phyloP scores from a whole-genome alignment of 1,139 yeast species.

The Geotrichum klebahnii region DNA sequence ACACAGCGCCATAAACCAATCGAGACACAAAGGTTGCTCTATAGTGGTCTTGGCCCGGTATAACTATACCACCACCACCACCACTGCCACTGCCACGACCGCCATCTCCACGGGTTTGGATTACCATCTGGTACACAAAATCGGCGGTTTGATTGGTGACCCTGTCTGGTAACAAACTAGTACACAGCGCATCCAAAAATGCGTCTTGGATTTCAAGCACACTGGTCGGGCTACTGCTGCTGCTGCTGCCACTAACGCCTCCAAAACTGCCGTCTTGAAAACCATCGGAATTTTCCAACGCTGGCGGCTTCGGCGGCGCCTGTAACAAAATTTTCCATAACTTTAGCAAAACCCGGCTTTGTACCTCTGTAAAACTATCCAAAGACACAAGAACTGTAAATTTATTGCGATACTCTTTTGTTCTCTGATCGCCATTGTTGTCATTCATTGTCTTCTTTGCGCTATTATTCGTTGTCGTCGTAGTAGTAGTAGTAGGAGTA shows the following conservation, averaged over 20 bases:
- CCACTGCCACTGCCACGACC: neutral
- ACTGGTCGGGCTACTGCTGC: slow-evolving; percentile 2
- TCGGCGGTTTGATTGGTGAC: slow-evolving; percentile 18
- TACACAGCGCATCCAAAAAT: slow-evolving; percentile 12
- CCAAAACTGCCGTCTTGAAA: no score
- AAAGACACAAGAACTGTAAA: neutral
- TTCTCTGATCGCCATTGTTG: neutral
- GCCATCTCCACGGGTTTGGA: neutral
- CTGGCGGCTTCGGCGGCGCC: neutral
- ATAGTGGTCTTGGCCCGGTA: slow-evolving; percentile 5
- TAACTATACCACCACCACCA: neutral
- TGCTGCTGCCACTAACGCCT: no score
- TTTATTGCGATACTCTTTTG: neutral
- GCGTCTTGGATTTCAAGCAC: slow-evolving; percentile 3
- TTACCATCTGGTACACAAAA: slow-evolving; percentile 11
- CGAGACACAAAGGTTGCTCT: neutral
- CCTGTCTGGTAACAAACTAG: slow-evolving; percentile 9
- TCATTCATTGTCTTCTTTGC: no score
- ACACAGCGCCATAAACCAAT: slow-evolving; percentile 13
- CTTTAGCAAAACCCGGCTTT: neutral
- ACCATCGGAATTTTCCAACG: no score
- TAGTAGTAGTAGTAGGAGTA: no score
- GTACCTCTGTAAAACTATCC: neutral
- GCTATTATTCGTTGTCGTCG: no score
- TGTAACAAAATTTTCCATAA: neutral